phyloP scores from a whole-genome alignment of 495 filamentous ascomycete species.

The Neurospora sp. region DNA sequence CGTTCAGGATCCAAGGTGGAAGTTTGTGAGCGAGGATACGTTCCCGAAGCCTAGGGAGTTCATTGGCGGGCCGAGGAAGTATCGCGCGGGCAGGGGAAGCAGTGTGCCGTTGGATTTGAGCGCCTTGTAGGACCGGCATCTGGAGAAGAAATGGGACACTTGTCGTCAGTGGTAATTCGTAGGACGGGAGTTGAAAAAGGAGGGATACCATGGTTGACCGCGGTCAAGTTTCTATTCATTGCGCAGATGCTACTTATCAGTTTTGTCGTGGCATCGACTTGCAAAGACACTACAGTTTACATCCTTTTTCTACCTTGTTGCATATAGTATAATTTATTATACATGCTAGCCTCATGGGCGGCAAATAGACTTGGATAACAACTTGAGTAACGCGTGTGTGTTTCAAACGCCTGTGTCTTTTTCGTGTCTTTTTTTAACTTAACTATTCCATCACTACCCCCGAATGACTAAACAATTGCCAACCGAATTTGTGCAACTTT shows the following conservation, averaged over 20 bases:
- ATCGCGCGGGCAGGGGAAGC: slow-evolving; percentile 84
- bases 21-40: slow-evolving; percentile 71
- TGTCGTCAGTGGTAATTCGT: neutral
- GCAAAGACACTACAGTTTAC: neutral
- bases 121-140: slow-evolving; percentile 16
- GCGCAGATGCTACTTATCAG: neutral
- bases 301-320: neutral
- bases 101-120: slow-evolving; percentile 86
- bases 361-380: neutral
- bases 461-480: too few relatives aligned
- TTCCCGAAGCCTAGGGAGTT: slow-evolving; percentile 81
- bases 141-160: neutral
- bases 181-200: neutral
- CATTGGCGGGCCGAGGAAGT: slow-evolving; percentile 57
- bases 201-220: neutral
- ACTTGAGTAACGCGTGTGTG: neutral
- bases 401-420: neutral
- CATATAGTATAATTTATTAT: neutral
- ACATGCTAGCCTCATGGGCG: neutral
- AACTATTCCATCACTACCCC: too few relatives aligned
- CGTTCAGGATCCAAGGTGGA: slow-evolving; percentile 77
- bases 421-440: neutral
- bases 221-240: neutral
- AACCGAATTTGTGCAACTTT: too few relatives aligned
- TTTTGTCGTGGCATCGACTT: neutral